Evolutionary conservation across 768 basidiomycete species (phyloP).

Genomic region (Mycena vulgaris): DNA sequence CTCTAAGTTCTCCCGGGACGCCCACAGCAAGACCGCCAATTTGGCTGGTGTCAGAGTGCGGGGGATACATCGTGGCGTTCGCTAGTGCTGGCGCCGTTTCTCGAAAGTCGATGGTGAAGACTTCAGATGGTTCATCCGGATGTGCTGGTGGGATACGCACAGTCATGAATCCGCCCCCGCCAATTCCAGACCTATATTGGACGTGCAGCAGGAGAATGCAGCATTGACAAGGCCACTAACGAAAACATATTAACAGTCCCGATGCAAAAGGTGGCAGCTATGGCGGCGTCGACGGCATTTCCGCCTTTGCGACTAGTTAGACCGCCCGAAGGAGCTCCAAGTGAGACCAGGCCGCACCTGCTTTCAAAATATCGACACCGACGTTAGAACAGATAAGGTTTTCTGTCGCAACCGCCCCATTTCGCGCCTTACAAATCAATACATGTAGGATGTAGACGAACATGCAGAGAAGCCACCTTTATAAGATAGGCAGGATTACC

Average conservation of each 20-base stretch:
- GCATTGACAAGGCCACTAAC: constrained; percentile 57
- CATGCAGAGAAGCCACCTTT: constrained; percentile 34
- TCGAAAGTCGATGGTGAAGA: constrained; percentile 88
- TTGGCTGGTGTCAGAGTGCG: constrained; percentile 65
- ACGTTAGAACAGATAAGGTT: constrained; percentile 89
- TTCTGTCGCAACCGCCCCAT: constrained; percentile 93
- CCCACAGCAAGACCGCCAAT: constrained; percentile 91
- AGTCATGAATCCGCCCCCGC: constrained; percentile 92
- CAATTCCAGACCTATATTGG: constrained; percentile 77
- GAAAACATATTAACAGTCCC: constrained; percentile 95
- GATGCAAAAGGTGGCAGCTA: constrained; percentile 83
- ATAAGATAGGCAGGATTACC: constrained; percentile 65
- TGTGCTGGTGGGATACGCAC: constrained; percentile 77
- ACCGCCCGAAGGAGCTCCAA: background rate
- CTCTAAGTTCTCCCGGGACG: constrained; percentile 92
- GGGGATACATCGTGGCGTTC: constrained; percentile 83
- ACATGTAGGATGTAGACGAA: constrained; percentile 68
- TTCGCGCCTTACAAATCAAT: constrained; percentile 71
- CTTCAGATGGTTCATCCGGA: constrained; percentile 64
- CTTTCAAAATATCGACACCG: constrained; percentile 81
- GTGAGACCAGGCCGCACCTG: background rate
- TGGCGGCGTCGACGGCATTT: constrained; percentile 91
- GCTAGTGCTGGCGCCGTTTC: constrained; percentile 86
- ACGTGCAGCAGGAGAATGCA: constrained; percentile 15
- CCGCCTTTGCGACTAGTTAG: constrained; percentile 67